Conservation (phyloP, 2,329 filamentous ascomycete genomes). For the Ophiostoma angusticollis region DNA sequence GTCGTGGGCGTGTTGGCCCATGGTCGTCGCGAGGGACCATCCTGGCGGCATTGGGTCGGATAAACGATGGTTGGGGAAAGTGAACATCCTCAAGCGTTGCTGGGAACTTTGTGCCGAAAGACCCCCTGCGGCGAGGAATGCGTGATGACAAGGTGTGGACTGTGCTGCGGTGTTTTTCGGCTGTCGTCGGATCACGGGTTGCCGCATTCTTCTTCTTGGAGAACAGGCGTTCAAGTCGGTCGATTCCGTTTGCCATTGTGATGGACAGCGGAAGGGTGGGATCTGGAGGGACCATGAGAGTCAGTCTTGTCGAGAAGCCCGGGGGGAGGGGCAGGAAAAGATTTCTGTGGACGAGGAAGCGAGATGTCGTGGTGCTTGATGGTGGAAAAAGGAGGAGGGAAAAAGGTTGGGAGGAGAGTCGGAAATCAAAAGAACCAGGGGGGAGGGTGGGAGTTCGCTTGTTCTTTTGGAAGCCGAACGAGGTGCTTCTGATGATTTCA, state of each 20-base stretch:
- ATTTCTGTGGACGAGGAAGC: neutral
- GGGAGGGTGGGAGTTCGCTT: neutral
- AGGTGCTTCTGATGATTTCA: no score
- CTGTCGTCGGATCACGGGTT: slow-evolving; percentile 9
- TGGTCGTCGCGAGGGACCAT: slow-evolving; percentile 45
- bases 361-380: neutral
- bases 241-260: slow-evolving; percentile 36
- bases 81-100: slow-evolving; percentile 11
- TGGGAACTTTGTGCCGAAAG: slow-evolving; percentile 16
- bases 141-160: slow-evolving; percentile 12
- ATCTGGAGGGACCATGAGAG: slow-evolving; percentile 12
- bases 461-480: neutral
- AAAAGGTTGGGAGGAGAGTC: neutral
- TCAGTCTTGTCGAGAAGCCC: neutral
- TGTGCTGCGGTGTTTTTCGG: slow-evolving; percentile 1
- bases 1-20: slow-evolving; percentile 3
- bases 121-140: slow-evolving; percentile 4
- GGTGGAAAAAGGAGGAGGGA: neutral
- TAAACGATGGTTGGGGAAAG: slow-evolving; percentile 41
- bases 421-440: neutral
- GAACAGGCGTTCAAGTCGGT: slow-evolving; percentile 40
- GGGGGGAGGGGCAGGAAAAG: neutral
- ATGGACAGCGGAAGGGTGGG: slow-evolving; percentile 3
- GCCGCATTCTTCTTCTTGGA: slow-evolving; percentile 26
- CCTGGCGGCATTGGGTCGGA: slow-evolving; percentile 39